Evolutionary conservation across 257 asterid species (phyloP).

Genomic region (Nicotiana tomentosiformis): DNA sequence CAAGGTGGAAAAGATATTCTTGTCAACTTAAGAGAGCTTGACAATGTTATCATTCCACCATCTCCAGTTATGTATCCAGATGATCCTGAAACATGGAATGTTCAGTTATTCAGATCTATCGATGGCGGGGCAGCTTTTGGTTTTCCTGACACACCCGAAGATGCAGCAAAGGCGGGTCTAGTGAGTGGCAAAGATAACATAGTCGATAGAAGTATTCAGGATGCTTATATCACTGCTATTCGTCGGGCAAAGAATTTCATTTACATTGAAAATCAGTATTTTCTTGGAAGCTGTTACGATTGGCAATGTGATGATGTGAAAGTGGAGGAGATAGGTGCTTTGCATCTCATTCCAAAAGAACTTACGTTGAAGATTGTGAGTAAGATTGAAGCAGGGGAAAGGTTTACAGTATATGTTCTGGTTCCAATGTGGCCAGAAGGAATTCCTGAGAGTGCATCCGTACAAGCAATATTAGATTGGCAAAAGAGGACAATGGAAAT

Average conservation of each 20-base stretch:
- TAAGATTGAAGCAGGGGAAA: constrained; percentile 80
- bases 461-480: constrained; percentile 86
- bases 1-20: constrained; percentile 74
- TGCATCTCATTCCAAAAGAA: constrained; percentile 71
- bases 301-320: constrained; percentile 57
- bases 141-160: constrained; percentile 74
- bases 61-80: constrained; percentile 69
- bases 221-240: constrained; percentile 77
- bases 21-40: constrained; percentile 58
- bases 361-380: constrained; percentile 72
- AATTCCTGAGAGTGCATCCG: constrained; percentile 80
- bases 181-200: constrained; percentile 80
- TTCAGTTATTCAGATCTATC: constrained; percentile 74
- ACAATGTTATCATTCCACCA: constrained; percentile 51
- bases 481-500: constrained; percentile 74
- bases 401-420: constrained; percentile 59
- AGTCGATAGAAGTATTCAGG: constrained; percentile 80
- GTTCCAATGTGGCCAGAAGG: constrained; percentile 98
- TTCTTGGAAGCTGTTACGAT: constrained; percentile 65
- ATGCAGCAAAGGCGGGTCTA: constrained; percentile 67
- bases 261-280: constrained; percentile 79
- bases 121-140: constrained; percentile 96
- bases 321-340: constrained; percentile 67
- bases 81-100: constrained; percentile 75
- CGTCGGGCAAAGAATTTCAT: constrained; percentile 78